Base-by-base conservation (phyloP, 345 rosid species). In the Ceriops tagal region DNA sequence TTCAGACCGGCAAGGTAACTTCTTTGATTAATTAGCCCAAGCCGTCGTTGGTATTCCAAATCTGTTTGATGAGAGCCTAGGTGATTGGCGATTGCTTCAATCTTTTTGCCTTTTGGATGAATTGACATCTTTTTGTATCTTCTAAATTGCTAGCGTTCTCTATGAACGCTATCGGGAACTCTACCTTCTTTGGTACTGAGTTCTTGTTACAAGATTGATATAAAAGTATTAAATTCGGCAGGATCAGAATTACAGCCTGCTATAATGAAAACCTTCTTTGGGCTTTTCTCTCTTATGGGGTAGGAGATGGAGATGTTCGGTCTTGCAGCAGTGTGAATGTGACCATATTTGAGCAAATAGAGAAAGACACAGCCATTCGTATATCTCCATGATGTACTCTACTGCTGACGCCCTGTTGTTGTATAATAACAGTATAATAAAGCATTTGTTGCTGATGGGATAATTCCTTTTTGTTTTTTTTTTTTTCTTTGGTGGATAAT, bases 211-310 rank as follows among this genome's bases (percentile, higher is more conserved):
- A 85, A 84, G 51, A 74, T 70, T 20, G 85, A 92, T 74, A 53
- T 85, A 66, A 76, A 49, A 22, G 62, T 78, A 57, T 85, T 90
- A 28, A 75, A 80, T 77, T 73, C 83, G 15, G 96, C 93, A 18
- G 89, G 80, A 32, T 63, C 74, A 64, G 61, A 74, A 62, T 49
- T 93, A 73, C 77, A 75, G 55, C 78, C 87, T 26, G 98, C 96
- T n/a, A 65, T 86, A 27, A 79, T 85, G 20, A 90, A 87, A 80
- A 92, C 92, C 8, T 93, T 78, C 87, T 89, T 87, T 8, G 96
- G 96, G 57, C 81, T 83, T 68, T 67, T 68, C 69, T 93, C 62
- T 78, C 84, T 24, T 24, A 24, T 24, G 26, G 26, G 26, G 22
- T 11, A 6, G 3, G 69, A 52, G n/a, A 39, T 24, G 66, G 15